These are phyloP conservation scores for Waitea zeae DNA, from an alignment of 1,284 basidiomycete species.

Conservation along the genomic window DNA sequence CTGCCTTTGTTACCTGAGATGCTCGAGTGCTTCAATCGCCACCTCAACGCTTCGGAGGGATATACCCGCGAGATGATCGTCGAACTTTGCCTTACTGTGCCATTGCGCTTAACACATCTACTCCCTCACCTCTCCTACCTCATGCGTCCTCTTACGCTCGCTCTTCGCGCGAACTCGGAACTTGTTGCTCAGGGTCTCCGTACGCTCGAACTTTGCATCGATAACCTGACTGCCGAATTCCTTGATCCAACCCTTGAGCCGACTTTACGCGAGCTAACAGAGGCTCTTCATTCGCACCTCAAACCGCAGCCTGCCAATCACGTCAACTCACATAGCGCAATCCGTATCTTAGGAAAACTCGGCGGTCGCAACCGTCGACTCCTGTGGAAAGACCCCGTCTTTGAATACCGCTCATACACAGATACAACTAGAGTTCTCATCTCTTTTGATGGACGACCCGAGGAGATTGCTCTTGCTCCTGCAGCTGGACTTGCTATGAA, in stretches of 20 bases:
- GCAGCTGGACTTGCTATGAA: slow-evolving; percentile 58
- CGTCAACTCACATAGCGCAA: slow-evolving; percentile 86
- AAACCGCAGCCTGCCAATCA: slow-evolving; percentile 87
- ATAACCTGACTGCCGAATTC: slow-evolving; percentile 97
- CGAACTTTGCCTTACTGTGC: slow-evolving; percentile 94
- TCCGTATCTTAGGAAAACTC: slow-evolving; percentile 93
- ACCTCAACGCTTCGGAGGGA: slow-evolving; percentile 71
- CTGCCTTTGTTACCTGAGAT: slow-evolving; percentile 92
- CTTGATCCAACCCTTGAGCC: slow-evolving; percentile 93
- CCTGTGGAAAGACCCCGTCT: slow-evolving; percentile 63
- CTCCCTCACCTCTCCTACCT: slow-evolving; percentile 91
- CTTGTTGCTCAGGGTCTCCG: slow-evolving; percentile 92
- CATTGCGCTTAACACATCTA: slow-evolving; percentile 88
- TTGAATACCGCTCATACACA: slow-evolving; percentile 58
- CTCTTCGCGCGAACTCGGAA: slow-evolving; percentile 78
- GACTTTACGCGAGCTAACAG: slow-evolving; percentile 88
- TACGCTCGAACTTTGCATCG: slow-evolving; percentile 97
- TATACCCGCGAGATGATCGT: slow-evolving; percentile 81
- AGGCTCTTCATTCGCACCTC: slow-evolving; percentile 80
- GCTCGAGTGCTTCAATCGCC: slow-evolving; percentile 87
- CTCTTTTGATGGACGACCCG: slow-evolving; percentile 57
- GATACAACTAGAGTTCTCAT: slow-evolving; percentile 55
- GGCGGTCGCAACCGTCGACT: slow-evolving; percentile 90
- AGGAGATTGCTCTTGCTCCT: slow-evolving; percentile 57
- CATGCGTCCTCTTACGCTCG: slow-evolving; percentile 93